These are phyloP conservation scores for Aristolochia californica DNA, from an alignment of 164 flowering plant genomes.

Conservation along the genomic window DNA sequence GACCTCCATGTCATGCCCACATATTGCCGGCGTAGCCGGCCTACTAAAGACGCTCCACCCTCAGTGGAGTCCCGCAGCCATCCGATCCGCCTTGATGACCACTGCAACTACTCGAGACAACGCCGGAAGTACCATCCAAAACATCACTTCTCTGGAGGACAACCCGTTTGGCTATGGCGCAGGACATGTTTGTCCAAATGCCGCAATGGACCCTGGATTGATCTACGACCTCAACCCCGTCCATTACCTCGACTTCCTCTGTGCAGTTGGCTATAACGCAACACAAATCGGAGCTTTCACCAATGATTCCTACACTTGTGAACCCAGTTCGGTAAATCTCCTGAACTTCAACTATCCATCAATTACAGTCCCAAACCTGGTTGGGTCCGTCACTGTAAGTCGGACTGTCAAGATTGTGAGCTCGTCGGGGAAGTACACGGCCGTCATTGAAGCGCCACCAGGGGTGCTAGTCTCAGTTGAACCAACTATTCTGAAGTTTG, in stretches of 20 bases:
- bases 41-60: conserved; percentile 51
- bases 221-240: conserved; percentile 34
- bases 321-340: not conserved
- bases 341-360: conserved; percentile 38
- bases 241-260: conserved; percentile 40
- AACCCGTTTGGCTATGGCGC: conserved; percentile 35
- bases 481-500: conserved; percentile 34
- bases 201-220: conserved; percentile 44
- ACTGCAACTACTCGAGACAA: conserved; percentile 34
- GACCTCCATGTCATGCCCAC: conserved; percentile 83
- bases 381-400: conserved; percentile 20
- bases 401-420: conserved; percentile 56
- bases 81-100: conserved; percentile 63
- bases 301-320: conserved; percentile 3
- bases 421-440: conserved; percentile 25
- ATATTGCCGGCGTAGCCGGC: conserved; percentile 57
- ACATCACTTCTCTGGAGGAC: conserved; percentile 11
- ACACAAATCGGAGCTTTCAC: not conserved
- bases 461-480: conserved; percentile 24
- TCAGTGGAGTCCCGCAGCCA: conserved; percentile 66
- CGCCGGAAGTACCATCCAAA: conserved; percentile 14
- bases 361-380: conserved; percentile 38
- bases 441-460: conserved; percentile 16
- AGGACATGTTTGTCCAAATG: conserved; percentile 43
- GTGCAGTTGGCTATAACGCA: conserved; percentile 23